Evolutionary conservation across 2,329 filamentous ascomycete species (phyloP), one percentile per base, ranked within the genome.

Genomic region (Endoconidiophora polonica): DNA sequence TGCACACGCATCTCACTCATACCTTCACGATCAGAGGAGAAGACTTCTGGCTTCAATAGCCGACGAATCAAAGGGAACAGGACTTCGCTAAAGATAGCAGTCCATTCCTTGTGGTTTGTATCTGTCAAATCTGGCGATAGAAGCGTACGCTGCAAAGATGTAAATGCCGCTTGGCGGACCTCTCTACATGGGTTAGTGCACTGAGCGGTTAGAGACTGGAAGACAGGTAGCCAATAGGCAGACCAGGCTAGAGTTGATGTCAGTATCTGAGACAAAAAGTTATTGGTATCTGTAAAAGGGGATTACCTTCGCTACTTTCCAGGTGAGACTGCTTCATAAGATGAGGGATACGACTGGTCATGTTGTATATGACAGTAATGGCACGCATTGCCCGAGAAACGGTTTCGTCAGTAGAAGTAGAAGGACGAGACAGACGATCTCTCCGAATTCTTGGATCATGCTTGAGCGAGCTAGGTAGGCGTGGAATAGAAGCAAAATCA

Each of bases 1-100:
- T 95, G 86, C 0, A 96, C 85, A 41, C 91, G 75, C 47, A 91
- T 96, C 64, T 96, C 90, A 56, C 84, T 84, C 91, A 98, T 98
- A 37, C 91, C 91, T 36, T 83, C 71, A 1, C 86, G 83, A 61
- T 98, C 91, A 1, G 83, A 83, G 48, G 88, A 86, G 62, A 93
- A 95, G 7, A 95, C 82, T 64, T 98, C 91, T 1, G 91, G 91
- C 63, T 94, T 95, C 14, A 98, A 71, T 2, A 98, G 73, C 55
- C 84, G 77, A 36, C 83, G 72, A 55, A 96, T 90, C 12, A 98
- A 71, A 1, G 91, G 91, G 64, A 98, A 95, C 14, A 98, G 71
- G 1, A 96, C 88, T 61, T 95, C 84, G 55, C 80, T 79, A 63
- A 98, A 98, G 47, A 98, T 95, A 39, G 86, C 85, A 0, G 83